These are phyloP conservation scores for Crithidia acanthocephali DNA, from an alignment of 208 protist species.

Conservation along the genomic window DNA sequence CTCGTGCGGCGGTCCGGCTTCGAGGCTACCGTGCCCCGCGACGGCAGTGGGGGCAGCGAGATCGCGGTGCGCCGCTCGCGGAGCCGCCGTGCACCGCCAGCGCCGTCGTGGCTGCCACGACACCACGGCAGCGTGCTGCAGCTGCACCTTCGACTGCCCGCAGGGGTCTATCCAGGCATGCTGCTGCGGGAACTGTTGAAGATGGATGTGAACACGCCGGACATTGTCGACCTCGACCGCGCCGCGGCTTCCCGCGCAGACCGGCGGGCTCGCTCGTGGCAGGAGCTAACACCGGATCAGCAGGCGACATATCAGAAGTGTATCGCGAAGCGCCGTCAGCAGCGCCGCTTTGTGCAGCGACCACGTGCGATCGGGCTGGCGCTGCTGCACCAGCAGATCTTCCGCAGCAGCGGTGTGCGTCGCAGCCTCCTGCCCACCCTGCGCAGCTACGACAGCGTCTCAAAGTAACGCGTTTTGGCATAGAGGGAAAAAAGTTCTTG, in stretches of 20 bases:
- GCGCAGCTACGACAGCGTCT: slow-evolving; percentile 86
- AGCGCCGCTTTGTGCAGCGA: slow-evolving; percentile 45
- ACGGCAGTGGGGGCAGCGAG: not conserved
- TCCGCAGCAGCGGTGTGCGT: slow-evolving; percentile 79
- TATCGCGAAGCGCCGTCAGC: slow-evolving; percentile 67
- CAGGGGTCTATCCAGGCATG: slow-evolving; percentile 77
- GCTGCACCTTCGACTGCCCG: slow-evolving; percentile 62
- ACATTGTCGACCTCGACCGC: slow-evolving; percentile 75
- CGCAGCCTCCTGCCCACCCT: slow-evolving; percentile 79
- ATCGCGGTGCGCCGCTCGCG: not conserved
- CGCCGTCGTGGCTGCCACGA: slow-evolving; percentile 79
- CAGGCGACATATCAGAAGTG: slow-evolving; percentile 55
- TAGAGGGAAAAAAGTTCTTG: too few species aligned
- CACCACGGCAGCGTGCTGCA: slow-evolving; percentile 65
- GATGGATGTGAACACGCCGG: slow-evolving; percentile 81
- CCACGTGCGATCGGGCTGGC: slow-evolving; percentile 76
- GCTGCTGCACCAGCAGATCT: slow-evolving; percentile 87
- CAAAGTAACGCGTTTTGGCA: slow-evolving; percentile 47
- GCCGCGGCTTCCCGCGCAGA: slow-evolving; percentile 38
- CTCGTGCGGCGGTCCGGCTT: slow-evolving; percentile 2
- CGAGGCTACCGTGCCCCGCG: not conserved
- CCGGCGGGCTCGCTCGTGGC: slow-evolving; percentile 46
- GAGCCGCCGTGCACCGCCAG: slow-evolving; percentile 36
- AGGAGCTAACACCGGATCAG: slow-evolving; percentile 53
- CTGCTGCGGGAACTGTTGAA: slow-evolving; percentile 85